Evolutionary conservation across 257 asterid genomes (phyloP).

Genomic region (Verbascum thapsus): DNA sequence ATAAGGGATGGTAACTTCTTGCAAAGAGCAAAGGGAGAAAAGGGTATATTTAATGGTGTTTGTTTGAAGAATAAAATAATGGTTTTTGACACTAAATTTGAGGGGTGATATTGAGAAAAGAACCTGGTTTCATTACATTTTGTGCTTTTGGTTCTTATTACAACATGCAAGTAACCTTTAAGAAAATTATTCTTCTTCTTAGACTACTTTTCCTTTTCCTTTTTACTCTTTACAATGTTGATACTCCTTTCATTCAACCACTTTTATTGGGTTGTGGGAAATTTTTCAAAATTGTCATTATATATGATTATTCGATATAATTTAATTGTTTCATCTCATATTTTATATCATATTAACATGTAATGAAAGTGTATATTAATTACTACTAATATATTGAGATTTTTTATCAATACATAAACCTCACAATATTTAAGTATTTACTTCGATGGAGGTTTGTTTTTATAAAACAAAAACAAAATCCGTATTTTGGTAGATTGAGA

Average conservation of each 20-base stretch:
- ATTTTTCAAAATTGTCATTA: no score
- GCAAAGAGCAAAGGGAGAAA: conserved; percentile 70
- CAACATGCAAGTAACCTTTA: conserved; percentile 28
- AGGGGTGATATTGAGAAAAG: conserved; percentile 55
- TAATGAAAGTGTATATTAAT: no score
- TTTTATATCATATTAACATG: no score
- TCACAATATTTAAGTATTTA: no score
- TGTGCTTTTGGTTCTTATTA: conserved; percentile 23
- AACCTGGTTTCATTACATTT: conserved; percentile 40
- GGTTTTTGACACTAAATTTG: conserved; percentile 47
- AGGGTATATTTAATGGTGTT: conserved; percentile 54
- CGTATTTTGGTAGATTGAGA: no score
- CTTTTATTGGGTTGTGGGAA: conserved; percentile 28
- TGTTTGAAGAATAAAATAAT: conserved; percentile 46
- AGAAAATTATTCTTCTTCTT: conserved; percentile 57
- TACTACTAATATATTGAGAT: no score
- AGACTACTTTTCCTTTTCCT: conserved; percentile 42
- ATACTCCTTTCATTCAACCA: conserved; percentile 41
- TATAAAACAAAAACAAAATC: no score
- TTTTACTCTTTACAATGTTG: conserved; percentile 46
- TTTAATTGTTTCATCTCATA: no score
- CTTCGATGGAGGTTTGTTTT: no score
- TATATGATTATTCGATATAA: no score
- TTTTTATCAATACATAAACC: no score
- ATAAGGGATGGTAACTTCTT: conserved; percentile 68